Conservation (phyloP, 371 early-diverging fungal genomes). For the Cokeromyces recurvatus region DNA sequence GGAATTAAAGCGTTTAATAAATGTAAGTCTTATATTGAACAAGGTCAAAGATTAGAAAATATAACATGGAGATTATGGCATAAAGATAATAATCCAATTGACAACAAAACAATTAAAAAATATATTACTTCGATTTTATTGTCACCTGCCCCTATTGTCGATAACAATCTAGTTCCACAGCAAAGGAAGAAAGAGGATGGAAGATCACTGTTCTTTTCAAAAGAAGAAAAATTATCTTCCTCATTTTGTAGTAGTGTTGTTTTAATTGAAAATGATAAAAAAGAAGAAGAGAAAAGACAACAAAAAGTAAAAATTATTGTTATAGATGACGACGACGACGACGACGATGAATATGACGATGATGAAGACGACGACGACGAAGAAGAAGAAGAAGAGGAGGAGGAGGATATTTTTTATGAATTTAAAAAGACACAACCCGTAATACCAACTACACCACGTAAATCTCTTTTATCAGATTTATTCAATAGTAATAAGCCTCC, state of each 20-base stretch:
- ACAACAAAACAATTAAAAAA: slow-evolving; percentile 14
- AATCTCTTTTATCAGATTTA: slow-evolving; percentile 21
- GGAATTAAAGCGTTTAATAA: slow-evolving; percentile 28
- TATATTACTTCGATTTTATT: slow-evolving; percentile 11
- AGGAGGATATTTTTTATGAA: slow-evolving; percentile 10
- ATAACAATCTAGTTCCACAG: slow-evolving; percentile 18
- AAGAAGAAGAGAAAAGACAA: background rate
- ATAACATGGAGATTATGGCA: slow-evolving; percentile 32
- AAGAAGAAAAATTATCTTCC: background rate
- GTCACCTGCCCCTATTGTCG: slow-evolving; percentile 18
- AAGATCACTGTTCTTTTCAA: background rate
- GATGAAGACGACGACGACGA: too few species aligned
- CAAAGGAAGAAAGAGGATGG: slow-evolving; percentile 1
- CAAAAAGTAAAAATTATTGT: background rate
- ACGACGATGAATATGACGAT: slow-evolving; percentile 9
- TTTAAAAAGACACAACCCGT: slow-evolving; percentile 19
- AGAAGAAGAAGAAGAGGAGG: slow-evolving; percentile 18
- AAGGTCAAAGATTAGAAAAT: slow-evolving; percentile 23
- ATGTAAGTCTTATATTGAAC: slow-evolving; percentile 16
- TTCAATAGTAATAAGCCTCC: slow-evolving; percentile 12
- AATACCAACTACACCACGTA: slow-evolving; percentile 14
- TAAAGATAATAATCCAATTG: slow-evolving; percentile 6
- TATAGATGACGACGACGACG: slow-evolving; percentile 6
- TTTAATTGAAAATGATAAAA: too few species aligned
- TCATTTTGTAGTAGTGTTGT: too few species aligned